Evolutionary conservation across 345 rosid genomes (phyloP).

Genomic region (thale cress (Arabidopsis thaliana)): DNA sequence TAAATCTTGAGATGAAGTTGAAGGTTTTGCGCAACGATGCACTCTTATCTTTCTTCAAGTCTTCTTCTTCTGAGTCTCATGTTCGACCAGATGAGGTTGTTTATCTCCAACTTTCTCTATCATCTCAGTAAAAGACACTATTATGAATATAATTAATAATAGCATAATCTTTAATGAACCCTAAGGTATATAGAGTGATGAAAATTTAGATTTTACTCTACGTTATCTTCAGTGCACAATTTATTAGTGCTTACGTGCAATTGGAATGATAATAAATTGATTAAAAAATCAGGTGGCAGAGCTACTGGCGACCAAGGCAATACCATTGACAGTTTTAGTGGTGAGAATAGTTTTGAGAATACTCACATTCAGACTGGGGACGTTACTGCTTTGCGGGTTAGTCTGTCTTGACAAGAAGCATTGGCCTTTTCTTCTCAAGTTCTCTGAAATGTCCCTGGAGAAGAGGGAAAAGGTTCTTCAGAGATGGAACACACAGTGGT

Average conservation of each 20-base stretch:
- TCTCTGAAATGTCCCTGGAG: conserved; percentile 65
- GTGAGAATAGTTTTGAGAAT: conserved; percentile 54
- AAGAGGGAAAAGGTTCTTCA: conserved; percentile 60
- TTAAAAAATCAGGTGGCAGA: conserved; percentile 66
- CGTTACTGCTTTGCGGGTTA: conserved; percentile 72
- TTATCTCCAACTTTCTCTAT: neutral
- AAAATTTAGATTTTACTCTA: neutral
- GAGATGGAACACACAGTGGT: conserved; percentile 59
- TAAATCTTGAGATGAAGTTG: conserved; percentile 38
- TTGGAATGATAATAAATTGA: neutral
- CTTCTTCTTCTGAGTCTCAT: conserved; percentile 68
- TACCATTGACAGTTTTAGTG: conserved; percentile 46
- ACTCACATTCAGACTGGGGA: conserved; percentile 70
- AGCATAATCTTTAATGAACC: neutral
- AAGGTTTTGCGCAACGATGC: conserved; percentile 48
- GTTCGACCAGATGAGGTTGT: conserved; percentile 68
- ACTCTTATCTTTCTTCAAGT: conserved; percentile 54
- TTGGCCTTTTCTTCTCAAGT: conserved; percentile 73
- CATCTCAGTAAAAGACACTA: neutral
- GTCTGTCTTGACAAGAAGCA: conserved; percentile 50
- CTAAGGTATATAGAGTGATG: neutral
- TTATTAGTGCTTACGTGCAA: neutral
- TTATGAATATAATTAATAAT: neutral
- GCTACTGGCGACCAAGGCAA: conserved; percentile 52
- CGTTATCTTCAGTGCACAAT: neutral